A percentile compares a stretch with the other conserved stretches of the same genome.
These are phyloP conservation scores for Pseudomicrostroma phylloplanum DNA, from an alignment of 1,284 basidiomycete species.

Conservation along the genomic window DNA sequence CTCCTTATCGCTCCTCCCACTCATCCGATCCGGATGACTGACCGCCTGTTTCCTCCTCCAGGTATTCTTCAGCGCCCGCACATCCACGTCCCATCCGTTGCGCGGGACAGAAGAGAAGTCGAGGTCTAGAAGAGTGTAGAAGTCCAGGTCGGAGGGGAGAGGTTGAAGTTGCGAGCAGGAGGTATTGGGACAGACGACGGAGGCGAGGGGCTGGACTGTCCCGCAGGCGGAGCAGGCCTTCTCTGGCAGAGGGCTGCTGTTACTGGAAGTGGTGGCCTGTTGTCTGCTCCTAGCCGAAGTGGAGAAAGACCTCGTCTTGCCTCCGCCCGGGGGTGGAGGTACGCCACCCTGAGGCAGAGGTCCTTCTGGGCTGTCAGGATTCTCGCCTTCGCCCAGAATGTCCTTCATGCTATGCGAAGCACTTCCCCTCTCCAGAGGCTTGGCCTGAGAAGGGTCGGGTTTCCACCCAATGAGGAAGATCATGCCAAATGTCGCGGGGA, in stretches of 20 bases:
- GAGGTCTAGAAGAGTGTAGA: constrained; percentile 35
- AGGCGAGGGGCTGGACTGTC: neutral
- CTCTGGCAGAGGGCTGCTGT: neutral
- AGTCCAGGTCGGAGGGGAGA: constrained; percentile 31
- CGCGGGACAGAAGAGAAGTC: constrained; percentile 21
- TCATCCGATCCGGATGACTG: constrained; percentile 44
- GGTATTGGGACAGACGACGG: neutral
- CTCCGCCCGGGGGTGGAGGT: neutral
- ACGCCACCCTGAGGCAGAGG: neutral
- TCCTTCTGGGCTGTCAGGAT: constrained; percentile 14
- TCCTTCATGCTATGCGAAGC: constrained; percentile 76
- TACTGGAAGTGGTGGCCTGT: neutral
- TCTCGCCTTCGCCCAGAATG: constrained; percentile 21
- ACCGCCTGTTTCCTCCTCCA: constrained; percentile 41
- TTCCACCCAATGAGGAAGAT: constrained; percentile 99
- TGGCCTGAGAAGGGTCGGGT: constrained; percentile 73
- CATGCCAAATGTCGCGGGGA: constrained; percentile 92
- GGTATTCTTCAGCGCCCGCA: constrained; percentile 26
- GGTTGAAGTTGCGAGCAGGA: constrained; percentile 33
- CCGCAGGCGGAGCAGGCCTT: neutral
- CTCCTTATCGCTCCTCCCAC: constrained; percentile 28
- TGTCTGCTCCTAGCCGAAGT: neutral
- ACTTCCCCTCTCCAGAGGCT: constrained; percentile 76
- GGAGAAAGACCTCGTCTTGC: constrained; percentile 7
- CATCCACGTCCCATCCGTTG: constrained; percentile 35